Base-by-base conservation (phyloP, 2,329 filamentous ascomycete species). In the Apiospora phragmitis region DNA sequence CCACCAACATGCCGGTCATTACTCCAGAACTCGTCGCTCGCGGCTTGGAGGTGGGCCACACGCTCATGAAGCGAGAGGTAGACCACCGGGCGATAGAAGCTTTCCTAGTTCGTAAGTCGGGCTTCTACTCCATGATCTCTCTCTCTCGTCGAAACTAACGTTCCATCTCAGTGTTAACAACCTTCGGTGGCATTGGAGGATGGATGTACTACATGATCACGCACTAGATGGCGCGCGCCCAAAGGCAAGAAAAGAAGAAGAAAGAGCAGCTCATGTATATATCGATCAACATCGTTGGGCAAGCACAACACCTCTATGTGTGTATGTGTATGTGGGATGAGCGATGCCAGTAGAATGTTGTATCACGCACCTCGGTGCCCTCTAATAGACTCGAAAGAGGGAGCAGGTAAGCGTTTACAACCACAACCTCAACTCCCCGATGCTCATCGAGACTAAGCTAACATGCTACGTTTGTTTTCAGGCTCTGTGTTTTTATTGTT, bases 121-220 rank as follows among this genome's bases (percentile, higher is more conserved):
- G 14, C 16, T 59, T 18, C 29, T 12, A 18, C 24, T 12, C 8
- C 26, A 16, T 29, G 29, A 21, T n/a, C 51, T 35, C 21, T 2
- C 9, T 38, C 2, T 35, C 9, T 29, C 3, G 1, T 59, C 55
- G 21, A 6, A 1, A 38, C 55, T 62, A 62, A 62, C 32, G 42
- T 18, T 14, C 21, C 1, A 21, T 14, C 3, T 14, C 18, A 62
- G 55, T 62, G 8, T 62, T 62, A 21, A 62, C 55, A n/a, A n/a
- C 18, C 55, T 62, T 62, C 9, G 55, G 55, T 62, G 55, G 55
- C 32, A 14, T 62, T 38, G 55, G 55, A 38, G 55, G 55, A 1
- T 62, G 55, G 55, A 62, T 62, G 55, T 62, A 62, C 55, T 62
- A 62, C 55, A 62, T 62, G 55, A 62, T 62, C 55, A 62, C 18